A percentile compares a stretch with the other conserved stretches of the same genome.
Evolutionary conservation across 805 yeast species (phyloP).

Genomic region (Pichia rugopelliculosa): DNA sequence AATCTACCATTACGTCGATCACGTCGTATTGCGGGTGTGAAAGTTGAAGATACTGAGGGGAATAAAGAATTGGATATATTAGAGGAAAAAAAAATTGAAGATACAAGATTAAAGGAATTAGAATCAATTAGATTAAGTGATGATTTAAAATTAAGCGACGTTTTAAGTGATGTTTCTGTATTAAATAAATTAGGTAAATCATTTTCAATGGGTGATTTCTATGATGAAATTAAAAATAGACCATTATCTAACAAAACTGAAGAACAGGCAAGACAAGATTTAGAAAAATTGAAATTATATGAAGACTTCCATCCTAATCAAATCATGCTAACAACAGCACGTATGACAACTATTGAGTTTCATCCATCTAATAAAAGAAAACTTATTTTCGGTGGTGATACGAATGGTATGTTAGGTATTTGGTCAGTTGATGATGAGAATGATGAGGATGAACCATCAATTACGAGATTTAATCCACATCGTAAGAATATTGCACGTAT

Average conservation of each 20-base stretch:
- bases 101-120: constrained; percentile 37
- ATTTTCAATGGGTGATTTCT: constrained; percentile 67
- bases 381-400: constrained; percentile 80
- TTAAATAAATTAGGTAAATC: constrained; percentile 38
- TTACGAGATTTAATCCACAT: constrained; percentile 65
- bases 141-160: constrained; percentile 54
- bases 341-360: constrained; percentile 67
- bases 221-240: constrained; percentile 39
- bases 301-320: constrained; percentile 60
- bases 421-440: constrained; percentile 69
- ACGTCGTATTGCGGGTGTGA: constrained; percentile 67
- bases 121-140: constrained; percentile 52
- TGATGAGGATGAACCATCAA: constrained; percentile 38
- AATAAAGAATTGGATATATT: constrained; percentile 31
- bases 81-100: constrained; percentile 26
- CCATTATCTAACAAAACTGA: constrained; percentile 36
- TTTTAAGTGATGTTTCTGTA: constrained; percentile 33
- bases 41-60: constrained; percentile 36
- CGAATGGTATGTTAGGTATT: constrained; percentile 76
- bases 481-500: constrained; percentile 60
- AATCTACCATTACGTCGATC: constrained; percentile 64
- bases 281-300: constrained; percentile 44
- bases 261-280: constrained; percentile 42
- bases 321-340: constrained; percentile 58
- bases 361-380: constrained; percentile 66